Percentiles rank a stretch among this genome's conserved stretches.
phyloP scores from a whole-genome alignment of 352 stramenopile genomes.

The Phytophthora aleatoria region DNA sequence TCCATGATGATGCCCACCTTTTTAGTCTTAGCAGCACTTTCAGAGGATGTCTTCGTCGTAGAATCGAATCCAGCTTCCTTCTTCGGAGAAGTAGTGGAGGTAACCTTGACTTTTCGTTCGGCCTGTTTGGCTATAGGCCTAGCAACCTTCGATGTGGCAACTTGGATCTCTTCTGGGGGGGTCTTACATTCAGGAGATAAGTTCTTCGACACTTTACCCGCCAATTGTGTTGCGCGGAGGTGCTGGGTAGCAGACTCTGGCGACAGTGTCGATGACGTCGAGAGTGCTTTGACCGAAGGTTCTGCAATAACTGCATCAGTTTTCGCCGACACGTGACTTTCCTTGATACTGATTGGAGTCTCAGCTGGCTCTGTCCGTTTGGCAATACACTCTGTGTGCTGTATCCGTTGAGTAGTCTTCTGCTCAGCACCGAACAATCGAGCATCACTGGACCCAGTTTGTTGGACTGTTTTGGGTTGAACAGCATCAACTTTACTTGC shows the following conservation, averaged over 20 bases:
- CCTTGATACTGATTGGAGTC: background rate
- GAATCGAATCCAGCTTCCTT: background rate
- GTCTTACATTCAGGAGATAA: conserved; percentile 1
- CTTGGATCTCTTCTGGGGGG: background rate
- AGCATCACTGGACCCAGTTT: background rate
- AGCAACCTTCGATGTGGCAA: background rate
- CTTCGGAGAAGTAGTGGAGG: background rate
- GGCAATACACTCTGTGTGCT: background rate
- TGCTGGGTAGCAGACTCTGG: background rate
- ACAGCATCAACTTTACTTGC: background rate
- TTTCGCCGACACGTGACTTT: background rate
- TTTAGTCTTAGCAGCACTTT: background rate
- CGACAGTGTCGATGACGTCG: background rate
- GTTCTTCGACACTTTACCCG: background rate
- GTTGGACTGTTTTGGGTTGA: background rate
- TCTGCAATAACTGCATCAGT: background rate
- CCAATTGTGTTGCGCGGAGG: background rate
- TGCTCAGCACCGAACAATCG: conserved; percentile 3
- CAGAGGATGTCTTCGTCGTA: background rate
- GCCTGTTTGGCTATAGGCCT: background rate
- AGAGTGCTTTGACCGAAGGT: background rate
- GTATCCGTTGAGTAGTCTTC: background rate
- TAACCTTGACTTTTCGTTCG: conserved; percentile 1
- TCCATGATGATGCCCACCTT: conserved; percentile 34
- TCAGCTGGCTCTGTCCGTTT: background rate